Conservation (phyloP, 805 yeast species). For the Suhomyces tanzawaensis region DNA sequence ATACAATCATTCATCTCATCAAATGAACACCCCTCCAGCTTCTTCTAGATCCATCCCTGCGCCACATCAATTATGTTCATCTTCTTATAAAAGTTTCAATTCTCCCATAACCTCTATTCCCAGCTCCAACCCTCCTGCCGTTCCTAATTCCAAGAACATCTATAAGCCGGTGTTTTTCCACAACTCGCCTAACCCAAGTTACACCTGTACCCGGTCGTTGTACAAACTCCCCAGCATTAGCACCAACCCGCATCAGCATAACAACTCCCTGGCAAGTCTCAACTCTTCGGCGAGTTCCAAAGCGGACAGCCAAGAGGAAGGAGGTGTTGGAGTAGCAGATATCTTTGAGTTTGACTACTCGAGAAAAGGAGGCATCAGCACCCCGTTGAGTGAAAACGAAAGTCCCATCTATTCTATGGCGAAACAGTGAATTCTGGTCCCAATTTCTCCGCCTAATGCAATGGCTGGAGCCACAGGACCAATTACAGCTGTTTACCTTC, state of each 20-base stretch:
- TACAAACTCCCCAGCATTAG: constrained; percentile 9
- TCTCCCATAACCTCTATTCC: constrained; percentile 3
- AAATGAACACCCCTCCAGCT: constrained; percentile 7
- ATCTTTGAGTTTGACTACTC: constrained; percentile 26
- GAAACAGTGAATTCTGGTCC: too few relatives aligned
- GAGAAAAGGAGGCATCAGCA: constrained; percentile 21
- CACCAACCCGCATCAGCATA: constrained; percentile 18
- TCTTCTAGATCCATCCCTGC: constrained; percentile 11
- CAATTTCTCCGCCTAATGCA: too few relatives aligned
- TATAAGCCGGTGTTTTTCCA: constrained; percentile 10
- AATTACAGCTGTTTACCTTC: too few relatives aligned
- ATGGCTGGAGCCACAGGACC: too few relatives aligned
- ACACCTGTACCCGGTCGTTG: constrained; percentile 1
- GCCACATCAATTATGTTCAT: constrained; percentile 11
- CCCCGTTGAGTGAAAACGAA: constrained; percentile 35
- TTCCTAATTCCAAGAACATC: constrained; percentile 4
- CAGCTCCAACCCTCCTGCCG: constrained; percentile 3
- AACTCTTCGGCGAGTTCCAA: constrained; percentile 18
- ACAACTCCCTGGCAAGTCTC: constrained; percentile 27
- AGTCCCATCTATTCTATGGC: constrained; percentile 14
- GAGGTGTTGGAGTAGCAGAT: constrained; percentile 10
- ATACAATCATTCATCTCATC: background rate
- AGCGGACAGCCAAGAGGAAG: constrained; percentile 9
- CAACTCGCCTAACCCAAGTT: constrained; percentile 6
- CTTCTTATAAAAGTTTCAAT: constrained; percentile 6